These are phyloP conservation scores for Emergomyces orientalis DNA, from an alignment of 2,329 filamentous ascomycete species.

Conservation along the genomic window DNA sequence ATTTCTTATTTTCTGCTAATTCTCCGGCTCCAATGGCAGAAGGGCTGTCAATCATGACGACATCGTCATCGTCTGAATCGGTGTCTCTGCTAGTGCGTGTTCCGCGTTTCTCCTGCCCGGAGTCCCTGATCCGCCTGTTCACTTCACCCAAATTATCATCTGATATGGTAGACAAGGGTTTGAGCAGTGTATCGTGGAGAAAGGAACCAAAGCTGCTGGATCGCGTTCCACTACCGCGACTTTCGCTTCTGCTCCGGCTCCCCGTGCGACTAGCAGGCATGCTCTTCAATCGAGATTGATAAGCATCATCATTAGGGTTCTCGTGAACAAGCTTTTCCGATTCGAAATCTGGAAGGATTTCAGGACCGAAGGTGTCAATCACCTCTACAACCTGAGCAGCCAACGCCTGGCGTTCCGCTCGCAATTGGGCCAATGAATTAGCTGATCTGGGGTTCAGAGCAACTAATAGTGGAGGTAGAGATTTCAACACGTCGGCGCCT, in stretches of 20 bases:
- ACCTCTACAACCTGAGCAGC: slow-evolving; percentile 66
- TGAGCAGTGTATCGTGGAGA: slow-evolving; percentile 2
- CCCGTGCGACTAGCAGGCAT: slow-evolving; percentile 10
- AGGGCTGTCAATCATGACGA: neutral
- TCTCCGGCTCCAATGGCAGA: neutral
- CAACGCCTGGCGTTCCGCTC: slow-evolving; percentile 56
- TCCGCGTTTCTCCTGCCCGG: slow-evolving; percentile 60
- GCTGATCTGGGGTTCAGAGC: slow-evolving; percentile 66
- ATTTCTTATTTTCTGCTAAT: slow-evolving; percentile 6
- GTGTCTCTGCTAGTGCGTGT: slow-evolving; percentile 36
- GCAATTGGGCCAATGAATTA: slow-evolving; percentile 65
- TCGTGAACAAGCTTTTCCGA: slow-evolving; percentile 46
- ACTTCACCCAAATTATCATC: slow-evolving; percentile 8
- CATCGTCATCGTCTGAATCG: slow-evolving; percentile 9
- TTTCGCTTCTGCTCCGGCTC: slow-evolving; percentile 10
- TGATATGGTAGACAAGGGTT: slow-evolving; percentile 8
- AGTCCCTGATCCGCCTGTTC: slow-evolving; percentile 58
- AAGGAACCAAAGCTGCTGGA: slow-evolving; percentile 2
- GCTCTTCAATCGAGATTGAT: slow-evolving; percentile 14
- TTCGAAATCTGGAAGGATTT: slow-evolving; percentile 81
- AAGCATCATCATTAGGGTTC: slow-evolving; percentile 21
- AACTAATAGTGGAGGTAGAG: slow-evolving; percentile 65
- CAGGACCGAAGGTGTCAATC: slow-evolving; percentile 77
- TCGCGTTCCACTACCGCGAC: slow-evolving; percentile 6
- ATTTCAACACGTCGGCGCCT: slow-evolving; percentile 86